These are phyloP conservation scores for Trichaptum fuscoviolaceum DNA, from an alignment of 768 basidiomycete species.

Conservation along the genomic window DNA sequence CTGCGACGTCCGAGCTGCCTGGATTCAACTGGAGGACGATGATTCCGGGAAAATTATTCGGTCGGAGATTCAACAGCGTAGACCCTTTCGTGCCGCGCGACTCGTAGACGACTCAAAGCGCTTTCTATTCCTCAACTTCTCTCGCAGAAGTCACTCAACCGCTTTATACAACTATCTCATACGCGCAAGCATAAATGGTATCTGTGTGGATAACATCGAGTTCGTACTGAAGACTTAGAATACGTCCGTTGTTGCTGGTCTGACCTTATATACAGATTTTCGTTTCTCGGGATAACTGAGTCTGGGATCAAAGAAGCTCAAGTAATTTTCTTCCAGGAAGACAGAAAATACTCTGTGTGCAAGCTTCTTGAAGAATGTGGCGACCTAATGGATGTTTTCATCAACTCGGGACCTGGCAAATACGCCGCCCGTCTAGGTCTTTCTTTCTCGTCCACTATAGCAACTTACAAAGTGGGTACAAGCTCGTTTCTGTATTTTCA, in stretches of 20 bases:
- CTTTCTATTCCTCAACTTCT: background rate
- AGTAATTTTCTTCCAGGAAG: slow-evolving; percentile 18
- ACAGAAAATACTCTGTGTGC: slow-evolving; percentile 11
- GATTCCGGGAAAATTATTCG: background rate
- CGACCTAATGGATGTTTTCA: slow-evolving; percentile 16
- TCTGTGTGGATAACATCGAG: background rate
- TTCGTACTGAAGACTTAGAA: background rate
- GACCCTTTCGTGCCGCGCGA: background rate
- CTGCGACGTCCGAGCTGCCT: background rate
- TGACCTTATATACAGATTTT: slow-evolving; percentile 11
- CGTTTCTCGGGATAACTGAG: slow-evolving; percentile 18
- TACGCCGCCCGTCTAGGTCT: slow-evolving; percentile 21
- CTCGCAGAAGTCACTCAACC: background rate
- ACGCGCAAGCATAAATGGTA: background rate
- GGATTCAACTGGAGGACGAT: background rate
- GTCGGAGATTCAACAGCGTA: background rate
- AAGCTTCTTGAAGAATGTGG: slow-evolving; percentile 17
- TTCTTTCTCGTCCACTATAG: slow-evolving; percentile 20
- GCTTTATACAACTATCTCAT: background rate
- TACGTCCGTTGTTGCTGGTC: too few relatives aligned
- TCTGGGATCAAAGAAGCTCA: slow-evolving; percentile 15
- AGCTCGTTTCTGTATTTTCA: background rate
- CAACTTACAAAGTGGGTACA: slow-evolving; percentile 11
- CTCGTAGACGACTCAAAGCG: background rate
- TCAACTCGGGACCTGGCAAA: slow-evolving; percentile 18